Evolutionary conservation across 192 early-diverging fungal species (phyloP).

Genomic region (Borealophlyctis nickersoniae): DNA sequence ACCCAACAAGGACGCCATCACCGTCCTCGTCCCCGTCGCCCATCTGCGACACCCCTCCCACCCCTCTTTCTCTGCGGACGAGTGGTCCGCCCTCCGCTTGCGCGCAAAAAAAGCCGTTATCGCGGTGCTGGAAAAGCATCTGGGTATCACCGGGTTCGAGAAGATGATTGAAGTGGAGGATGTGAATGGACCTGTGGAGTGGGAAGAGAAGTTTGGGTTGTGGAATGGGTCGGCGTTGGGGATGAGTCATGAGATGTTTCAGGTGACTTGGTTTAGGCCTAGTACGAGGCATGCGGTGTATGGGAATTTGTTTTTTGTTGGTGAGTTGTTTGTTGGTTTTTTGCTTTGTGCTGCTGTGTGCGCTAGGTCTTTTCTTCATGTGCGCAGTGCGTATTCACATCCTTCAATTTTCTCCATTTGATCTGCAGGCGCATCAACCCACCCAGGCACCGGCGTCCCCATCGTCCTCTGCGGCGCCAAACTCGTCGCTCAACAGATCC

Average conservation of each 20-base stretch:
- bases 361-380: too few relatives aligned
- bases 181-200: constrained; percentile 46
- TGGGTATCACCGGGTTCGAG: constrained; percentile 37
- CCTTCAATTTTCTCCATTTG: constrained; percentile 9
- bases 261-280: constrained; percentile 54
- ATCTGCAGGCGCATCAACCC: constrained; percentile 47
- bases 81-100: constrained; percentile 16
- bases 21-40: constrained; percentile 54
- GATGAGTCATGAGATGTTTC: constrained; percentile 47
- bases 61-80: too few relatives aligned
- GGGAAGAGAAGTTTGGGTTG: constrained; percentile 55
- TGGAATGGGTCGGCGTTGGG: constrained; percentile 58
- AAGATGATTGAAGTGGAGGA: constrained; percentile 43
- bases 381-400: neutral
- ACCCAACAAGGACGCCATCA: constrained; percentile 41
- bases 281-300: constrained; percentile 44
- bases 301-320: constrained; percentile 59
- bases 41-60: constrained; percentile 33
- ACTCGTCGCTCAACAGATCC: constrained; percentile 44
- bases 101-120: constrained; percentile 43
- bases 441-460: constrained; percentile 62
- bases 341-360: too few relatives aligned
- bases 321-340: constrained; percentile 10
- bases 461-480: constrained; percentile 54
- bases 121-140: constrained; percentile 29